Conservation (phyloP, 2,329 filamentous ascomycete genomes). For the Colletotrichum sp. region DNA sequence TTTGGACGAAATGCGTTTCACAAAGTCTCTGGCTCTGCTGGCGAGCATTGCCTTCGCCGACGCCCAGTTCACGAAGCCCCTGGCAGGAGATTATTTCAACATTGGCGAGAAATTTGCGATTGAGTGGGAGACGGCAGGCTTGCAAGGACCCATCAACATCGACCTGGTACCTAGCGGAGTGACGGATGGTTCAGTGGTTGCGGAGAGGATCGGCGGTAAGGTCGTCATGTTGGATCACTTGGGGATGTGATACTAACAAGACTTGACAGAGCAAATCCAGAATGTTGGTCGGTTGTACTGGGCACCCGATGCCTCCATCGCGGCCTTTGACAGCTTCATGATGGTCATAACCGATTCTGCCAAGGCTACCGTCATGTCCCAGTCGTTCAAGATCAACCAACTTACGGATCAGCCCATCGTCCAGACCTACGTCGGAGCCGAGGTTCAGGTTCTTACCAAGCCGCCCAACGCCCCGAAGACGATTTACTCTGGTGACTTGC, state of each 20-base stretch:
- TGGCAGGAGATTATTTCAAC: conserved; percentile 1
- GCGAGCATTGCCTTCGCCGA: conserved; percentile 6
- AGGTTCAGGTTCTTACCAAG: not conserved
- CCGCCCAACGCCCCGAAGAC: conserved; percentile 2
- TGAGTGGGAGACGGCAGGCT: conserved; percentile 24
- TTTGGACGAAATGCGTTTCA: conserved; percentile 8
- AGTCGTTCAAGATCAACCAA: conserved; percentile 19
- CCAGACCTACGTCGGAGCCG: not conserved
- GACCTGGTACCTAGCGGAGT: conserved; percentile 24
- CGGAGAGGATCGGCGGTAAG: conserved; percentile 26
- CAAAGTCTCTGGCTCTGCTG: conserved; percentile 11
- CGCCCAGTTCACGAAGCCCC: conserved; percentile 23
- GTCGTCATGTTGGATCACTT: conserved; percentile 1
- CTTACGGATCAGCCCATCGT: conserved; percentile 9
- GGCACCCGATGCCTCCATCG: conserved; percentile 24
- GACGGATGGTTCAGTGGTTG: conserved; percentile 20
- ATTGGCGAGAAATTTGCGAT: conserved; percentile 22
- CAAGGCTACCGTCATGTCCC: conserved; percentile 13
- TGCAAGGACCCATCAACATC: conserved; percentile 25
- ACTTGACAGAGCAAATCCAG: conserved; percentile 20
- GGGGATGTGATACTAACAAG: conserved; percentile 4
- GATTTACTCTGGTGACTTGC: conserved; percentile 2
- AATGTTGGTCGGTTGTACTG: conserved; percentile 25
- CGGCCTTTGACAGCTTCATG: conserved; percentile 24
- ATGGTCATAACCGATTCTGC: conserved; percentile 26